Base-by-base conservation (phyloP, 352 stramenopile genomes). In the Peronosclerospora sorghi region DNA sequence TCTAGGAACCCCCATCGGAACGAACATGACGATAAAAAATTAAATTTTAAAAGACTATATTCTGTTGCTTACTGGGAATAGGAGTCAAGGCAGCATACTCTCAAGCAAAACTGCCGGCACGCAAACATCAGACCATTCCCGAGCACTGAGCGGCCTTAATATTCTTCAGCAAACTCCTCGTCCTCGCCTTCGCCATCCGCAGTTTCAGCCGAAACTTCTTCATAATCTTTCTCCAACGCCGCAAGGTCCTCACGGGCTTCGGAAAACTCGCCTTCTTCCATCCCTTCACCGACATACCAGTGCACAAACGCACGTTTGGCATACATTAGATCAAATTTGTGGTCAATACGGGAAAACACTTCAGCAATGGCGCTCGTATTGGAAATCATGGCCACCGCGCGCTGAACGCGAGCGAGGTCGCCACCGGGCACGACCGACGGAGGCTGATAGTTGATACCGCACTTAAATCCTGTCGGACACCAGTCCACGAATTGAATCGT, bases 251-350 rank as follows among this genome's bases (percentile, higher is more conserved):
- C 96, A 72, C 95, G 94, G 27, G 96, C 96, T 61, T 99, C 96
- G 48, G 93, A 98, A 71, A 99, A 99, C 72, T 99, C 96, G 48
- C 95, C 96, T 74, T 99, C 96, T 68, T 99, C 96, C 96, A 99
- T 99, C 62, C 96, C 96, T 65, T 99, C 96, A 55, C 96, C 95
- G 21, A 98, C 95, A 56, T 98, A 98, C 95, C 96, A 99, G 82
- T 99, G 95, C 45, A 99, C 94, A 63, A 99, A 99, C 42, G 95
- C 95, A 72, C 95, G 53, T 39, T 61, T 62, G 27, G 48, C 54
- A 26, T 62, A 62, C 54, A 62, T 61, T 5, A 61, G 37, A 15
- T 61, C 53, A 36, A 61, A 61, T 41, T 61, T 61, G 47, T 61
- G 53, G 30, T 35, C 30, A 17, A 62, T 62, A 19, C 54, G 54